Evolutionary conservation across 139 green algal species (phyloP).

Genomic region (Chloropicon primus): DNA sequence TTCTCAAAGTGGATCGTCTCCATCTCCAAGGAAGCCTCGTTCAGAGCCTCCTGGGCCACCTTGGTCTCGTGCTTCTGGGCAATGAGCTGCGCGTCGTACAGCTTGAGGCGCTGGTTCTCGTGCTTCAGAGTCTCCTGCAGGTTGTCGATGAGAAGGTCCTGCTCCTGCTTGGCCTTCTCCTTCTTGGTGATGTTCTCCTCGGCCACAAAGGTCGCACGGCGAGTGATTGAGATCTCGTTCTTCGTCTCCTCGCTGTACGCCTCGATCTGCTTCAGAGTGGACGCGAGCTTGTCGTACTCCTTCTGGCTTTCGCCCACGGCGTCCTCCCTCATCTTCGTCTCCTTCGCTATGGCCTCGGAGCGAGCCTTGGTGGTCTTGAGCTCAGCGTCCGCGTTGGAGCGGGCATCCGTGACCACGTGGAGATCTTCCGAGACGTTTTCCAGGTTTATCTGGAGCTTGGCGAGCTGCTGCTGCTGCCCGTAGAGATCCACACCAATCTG

Average conservation of each 20-base stretch:
- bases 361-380: neutral
- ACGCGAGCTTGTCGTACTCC: conserved; percentile 57
- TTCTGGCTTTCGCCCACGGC: conserved; percentile 46
- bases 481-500: conserved; percentile 79
- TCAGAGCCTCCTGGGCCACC: conserved; percentile 35
- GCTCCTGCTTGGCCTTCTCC: conserved; percentile 68
- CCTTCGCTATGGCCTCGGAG: neutral
- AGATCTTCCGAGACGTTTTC: conserved; percentile 54
- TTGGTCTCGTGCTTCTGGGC: conserved; percentile 56
- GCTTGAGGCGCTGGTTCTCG: conserved; percentile 35
- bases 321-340: neutral
- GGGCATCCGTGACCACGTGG: neutral
- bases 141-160: conserved; percentile 61
- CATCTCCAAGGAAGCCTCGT: conserved; percentile 50
- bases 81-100: conserved; percentile 33
- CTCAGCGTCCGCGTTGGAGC: conserved; percentile 2
- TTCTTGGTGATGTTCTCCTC: conserved; percentile 54
- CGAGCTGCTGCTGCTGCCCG: conserved; percentile 76
- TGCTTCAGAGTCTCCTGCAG: conserved; percentile 34
- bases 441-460: conserved; percentile 61
- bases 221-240: conserved; percentile 67
- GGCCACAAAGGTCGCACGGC: conserved; percentile 58
- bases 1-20: conserved; percentile 79
- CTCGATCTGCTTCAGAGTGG: conserved; percentile 37
- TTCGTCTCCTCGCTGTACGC: conserved; percentile 40